phyloP scores from a whole-genome alignment of 495 filamentous ascomycete genomes.

The Friedmanniomyces endolithicus region DNA sequence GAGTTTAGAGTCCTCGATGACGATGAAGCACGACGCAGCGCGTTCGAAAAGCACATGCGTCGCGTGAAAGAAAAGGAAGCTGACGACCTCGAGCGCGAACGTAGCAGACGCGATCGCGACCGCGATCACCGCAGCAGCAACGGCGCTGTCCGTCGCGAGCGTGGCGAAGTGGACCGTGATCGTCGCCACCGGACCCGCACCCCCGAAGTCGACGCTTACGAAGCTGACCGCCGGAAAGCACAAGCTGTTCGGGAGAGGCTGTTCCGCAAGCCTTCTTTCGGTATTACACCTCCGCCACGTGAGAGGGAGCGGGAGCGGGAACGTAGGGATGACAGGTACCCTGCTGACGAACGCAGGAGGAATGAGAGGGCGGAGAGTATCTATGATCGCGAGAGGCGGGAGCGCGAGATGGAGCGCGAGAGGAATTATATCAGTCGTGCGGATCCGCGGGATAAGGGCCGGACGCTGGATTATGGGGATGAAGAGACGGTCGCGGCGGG shows the following conservation, averaged over 20 bases:
- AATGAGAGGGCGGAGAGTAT: conserved; percentile 24
- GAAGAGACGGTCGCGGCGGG: conserved; percentile 39
- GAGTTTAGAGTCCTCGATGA: conserved; percentile 73
- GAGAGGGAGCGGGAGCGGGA: conserved; percentile 33
- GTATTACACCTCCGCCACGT: conserved; percentile 30
- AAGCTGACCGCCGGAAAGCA: conserved; percentile 75
- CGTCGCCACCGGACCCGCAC: conserved; percentile 59
- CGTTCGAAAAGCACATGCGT: conserved; percentile 87
- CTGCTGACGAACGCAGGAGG: conserved; percentile 2
- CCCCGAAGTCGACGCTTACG: conserved; percentile 76
- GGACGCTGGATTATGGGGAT: conserved; percentile 79
- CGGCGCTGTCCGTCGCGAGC: conserved; percentile 11
- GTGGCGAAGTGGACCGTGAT: conserved; percentile 29
- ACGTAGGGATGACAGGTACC: conserved; percentile 31
- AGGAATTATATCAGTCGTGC: conserved; percentile 67
- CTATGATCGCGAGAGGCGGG: conserved; percentile 61
- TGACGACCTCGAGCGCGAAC: conserved; percentile 68
- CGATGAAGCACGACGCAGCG: conserved; percentile 67
- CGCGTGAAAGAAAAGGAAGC: conserved; percentile 85
- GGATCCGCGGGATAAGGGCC: conserved; percentile 51
- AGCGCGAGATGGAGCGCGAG: conserved; percentile 75
- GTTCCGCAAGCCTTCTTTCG: conserved; percentile 64
- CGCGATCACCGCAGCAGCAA: conserved; percentile 10
- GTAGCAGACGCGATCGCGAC: conserved; percentile 37
- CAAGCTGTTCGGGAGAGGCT: conserved; percentile 78